These are phyloP conservation scores for Diversispora epigaea DNA, from an alignment of 192 early-diverging fungal species.

Conservation along the genomic window DNA sequence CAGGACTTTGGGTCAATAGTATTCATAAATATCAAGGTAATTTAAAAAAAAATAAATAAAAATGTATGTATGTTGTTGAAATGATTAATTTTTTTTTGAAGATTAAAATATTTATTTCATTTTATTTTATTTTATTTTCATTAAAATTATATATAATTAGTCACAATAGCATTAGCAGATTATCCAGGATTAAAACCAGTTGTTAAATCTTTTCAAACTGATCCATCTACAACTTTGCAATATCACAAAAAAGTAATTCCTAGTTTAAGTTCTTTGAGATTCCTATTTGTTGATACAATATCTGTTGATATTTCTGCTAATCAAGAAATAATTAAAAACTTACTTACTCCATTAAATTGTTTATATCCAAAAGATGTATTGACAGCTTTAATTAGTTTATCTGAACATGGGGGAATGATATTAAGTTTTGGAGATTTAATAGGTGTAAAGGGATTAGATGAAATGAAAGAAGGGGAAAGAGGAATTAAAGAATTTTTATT, in stretches of 20 bases:
- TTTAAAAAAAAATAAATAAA: background rate
- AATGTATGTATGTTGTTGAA: background rate
- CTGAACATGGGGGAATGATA: conserved; percentile 76
- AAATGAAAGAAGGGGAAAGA: conserved; percentile 17
- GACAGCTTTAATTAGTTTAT: conserved; percentile 64
- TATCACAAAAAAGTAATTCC: conserved; percentile 56
- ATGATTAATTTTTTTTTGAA: conserved; percentile 12
- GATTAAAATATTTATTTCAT: conserved; percentile 25
- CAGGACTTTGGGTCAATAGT: conserved; percentile 69
- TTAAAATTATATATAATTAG: conserved; percentile 26
- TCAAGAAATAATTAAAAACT: conserved; percentile 46
- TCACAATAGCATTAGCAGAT: conserved; percentile 69
- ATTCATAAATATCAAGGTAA: conserved; percentile 67
- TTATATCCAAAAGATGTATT: conserved; percentile 52
- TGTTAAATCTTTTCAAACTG: conserved; percentile 53
- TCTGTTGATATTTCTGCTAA: conserved; percentile 61
- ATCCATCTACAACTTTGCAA: conserved; percentile 49
- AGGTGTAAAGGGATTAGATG: conserved; percentile 42
- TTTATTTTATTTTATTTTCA: background rate
- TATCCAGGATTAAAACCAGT: conserved; percentile 66
- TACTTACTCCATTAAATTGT: conserved; percentile 48
- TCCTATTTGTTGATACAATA: conserved; percentile 65
- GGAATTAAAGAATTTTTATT: conserved; percentile 51
- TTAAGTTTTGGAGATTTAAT: conserved; percentile 70
- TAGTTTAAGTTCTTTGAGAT: conserved; percentile 58